phyloP scores from a whole-genome alignment of 129 eudicot genomes.

The Escallonia herrerae region DNA sequence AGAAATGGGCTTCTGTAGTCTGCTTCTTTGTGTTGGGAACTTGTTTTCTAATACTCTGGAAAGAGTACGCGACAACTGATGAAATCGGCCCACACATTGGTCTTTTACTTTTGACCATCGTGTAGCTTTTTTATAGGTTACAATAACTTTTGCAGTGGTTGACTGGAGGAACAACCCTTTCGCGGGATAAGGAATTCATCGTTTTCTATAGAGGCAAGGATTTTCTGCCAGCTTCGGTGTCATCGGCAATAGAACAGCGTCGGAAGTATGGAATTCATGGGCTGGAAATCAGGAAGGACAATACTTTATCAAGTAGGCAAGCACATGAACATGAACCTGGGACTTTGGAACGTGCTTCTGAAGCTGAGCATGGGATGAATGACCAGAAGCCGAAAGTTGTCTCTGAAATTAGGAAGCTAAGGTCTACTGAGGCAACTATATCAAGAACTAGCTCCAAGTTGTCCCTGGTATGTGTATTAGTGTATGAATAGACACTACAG shows the following conservation, averaged over 20 bases:
- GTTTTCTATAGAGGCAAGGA: slow-evolving; percentile 91
- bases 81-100: too few species aligned
- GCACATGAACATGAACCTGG: slow-evolving; percentile 7
- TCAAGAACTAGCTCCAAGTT: slow-evolving; percentile 49
- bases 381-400: slow-evolving; percentile 25
- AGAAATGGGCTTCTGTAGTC: too few species aligned
- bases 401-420: slow-evolving; percentile 48
- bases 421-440: slow-evolving; percentile 37
- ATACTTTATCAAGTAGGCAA: slow-evolving; percentile 13
- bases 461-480: slow-evolving; percentile 43
- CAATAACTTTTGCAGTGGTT: slow-evolving; percentile 49
- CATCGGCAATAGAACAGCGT: slow-evolving; percentile 75
- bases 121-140: not conserved
- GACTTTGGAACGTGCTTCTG: slow-evolving; percentile 4
- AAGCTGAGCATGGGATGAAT: slow-evolving; percentile 14
- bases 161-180: slow-evolving; percentile 82
- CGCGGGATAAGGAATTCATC: slow-evolving; percentile 72
- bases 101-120: too few species aligned
- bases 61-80: too few species aligned
- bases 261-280: slow-evolving; percentile 39
- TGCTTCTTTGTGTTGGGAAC: too few species aligned
- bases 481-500: slow-evolving; percentile 7
- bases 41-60: too few species aligned
- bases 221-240: slow-evolving; percentile 81
- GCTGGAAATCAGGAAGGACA: slow-evolving; percentile 19